These are phyloP conservation scores for Solanum chilense DNA, from an alignment of 257 asterid genomes.

Conservation along the genomic window DNA sequence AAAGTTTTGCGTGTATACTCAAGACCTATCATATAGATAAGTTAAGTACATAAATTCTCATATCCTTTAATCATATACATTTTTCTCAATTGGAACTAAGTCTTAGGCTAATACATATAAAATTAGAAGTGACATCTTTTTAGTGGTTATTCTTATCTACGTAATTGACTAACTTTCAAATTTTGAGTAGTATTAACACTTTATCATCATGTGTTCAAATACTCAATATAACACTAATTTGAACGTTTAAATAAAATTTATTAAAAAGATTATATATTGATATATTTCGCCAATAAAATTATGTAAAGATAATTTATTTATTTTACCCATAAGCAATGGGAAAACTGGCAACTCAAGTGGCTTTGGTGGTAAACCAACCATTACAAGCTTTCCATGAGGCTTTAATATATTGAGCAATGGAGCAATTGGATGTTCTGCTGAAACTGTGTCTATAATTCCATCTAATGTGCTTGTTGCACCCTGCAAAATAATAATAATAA, in stretches of 20 bases:
- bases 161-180: background rate
- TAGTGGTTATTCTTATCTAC: background rate
- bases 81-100: background rate
- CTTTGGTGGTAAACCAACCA: constrained; percentile 20
- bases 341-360: constrained; percentile 15
- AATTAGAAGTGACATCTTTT: background rate
- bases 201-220: background rate
- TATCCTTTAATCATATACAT: background rate
- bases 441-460: constrained; percentile 22
- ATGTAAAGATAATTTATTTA: background rate
- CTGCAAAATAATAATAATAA: background rate
- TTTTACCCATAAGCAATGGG: constrained; percentile 3
- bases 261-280: background rate
- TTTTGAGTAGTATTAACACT: background rate
- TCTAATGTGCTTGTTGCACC: constrained; percentile 18
- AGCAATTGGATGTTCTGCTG: constrained; percentile 17
- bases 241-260: background rate
- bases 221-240: background rate
- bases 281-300: background rate
- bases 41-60: background rate
- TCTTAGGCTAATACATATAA: background rate
- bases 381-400: constrained; percentile 13
- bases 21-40: background rate
- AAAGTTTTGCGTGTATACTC: background rate
- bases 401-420: constrained; percentile 12